Conservation (phyloP, 2,329 filamentous ascomycete species). For the Aspergillus sp. region DNA sequence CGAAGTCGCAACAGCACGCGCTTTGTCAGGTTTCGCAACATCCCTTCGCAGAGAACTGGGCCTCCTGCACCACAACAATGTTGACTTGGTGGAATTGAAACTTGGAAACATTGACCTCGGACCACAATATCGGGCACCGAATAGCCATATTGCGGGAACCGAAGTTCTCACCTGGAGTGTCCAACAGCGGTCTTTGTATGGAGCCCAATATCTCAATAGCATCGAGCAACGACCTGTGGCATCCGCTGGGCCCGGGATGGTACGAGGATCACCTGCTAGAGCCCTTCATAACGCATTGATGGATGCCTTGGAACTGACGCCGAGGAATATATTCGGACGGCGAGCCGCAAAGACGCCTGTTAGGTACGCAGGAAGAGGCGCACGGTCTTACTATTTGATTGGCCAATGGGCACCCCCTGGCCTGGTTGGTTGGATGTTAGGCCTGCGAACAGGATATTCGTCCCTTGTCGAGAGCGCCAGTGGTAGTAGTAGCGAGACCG, state of each 20-base stretch:
- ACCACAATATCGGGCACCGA: constrained; percentile 51
- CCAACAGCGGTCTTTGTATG: constrained; percentile 54
- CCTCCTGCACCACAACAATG: constrained; percentile 58
- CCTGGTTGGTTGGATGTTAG: constrained; percentile 92
- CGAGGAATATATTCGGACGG: constrained; percentile 40
- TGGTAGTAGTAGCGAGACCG: constrained; percentile 11
- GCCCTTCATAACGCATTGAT: constrained; percentile 86
- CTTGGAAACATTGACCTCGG: constrained; percentile 88
- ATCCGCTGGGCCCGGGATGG: constrained; percentile 37
- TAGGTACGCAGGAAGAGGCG: constrained; percentile 80
- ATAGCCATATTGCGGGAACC: constrained; percentile 45
- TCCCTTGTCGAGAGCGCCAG: constrained; percentile 20
- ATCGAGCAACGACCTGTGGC: constrained; percentile 43
- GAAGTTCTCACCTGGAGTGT: constrained; percentile 62
- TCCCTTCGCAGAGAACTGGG: constrained; percentile 77
- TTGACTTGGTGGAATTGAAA: constrained; percentile 83
- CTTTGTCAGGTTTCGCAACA: constrained; percentile 80
- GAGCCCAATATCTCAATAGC: constrained; percentile 43
- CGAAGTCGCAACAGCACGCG: constrained; percentile 81
- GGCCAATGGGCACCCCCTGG: constrained; percentile 75
- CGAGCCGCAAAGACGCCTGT: constrained; percentile 50
- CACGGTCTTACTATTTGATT: constrained; percentile 79
- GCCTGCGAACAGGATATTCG: constrained; percentile 53
- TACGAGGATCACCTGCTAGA: constrained; percentile 69
- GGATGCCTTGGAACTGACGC: constrained; percentile 69